Conservation (phyloP, 2,329 filamentous ascomycete genomes). For the Neonectria coccinea region DNA sequence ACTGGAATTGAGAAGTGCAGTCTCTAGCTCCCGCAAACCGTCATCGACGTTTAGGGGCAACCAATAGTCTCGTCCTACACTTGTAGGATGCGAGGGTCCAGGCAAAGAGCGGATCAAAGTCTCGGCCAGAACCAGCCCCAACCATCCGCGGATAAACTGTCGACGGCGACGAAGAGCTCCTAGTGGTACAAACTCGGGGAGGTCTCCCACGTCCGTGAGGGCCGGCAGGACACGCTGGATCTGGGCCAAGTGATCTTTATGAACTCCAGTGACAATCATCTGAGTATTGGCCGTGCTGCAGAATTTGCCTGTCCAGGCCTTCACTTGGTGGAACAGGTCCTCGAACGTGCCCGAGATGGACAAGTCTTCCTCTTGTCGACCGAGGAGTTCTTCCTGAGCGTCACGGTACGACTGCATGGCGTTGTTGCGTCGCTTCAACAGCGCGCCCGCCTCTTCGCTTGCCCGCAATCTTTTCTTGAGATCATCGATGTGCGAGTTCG, state of each 20-base stretch:
- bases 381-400: neutral
- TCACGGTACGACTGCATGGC: neutral
- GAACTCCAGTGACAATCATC: neutral
- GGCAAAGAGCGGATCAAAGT: neutral
- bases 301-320: slow-evolving; percentile 2
- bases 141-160: neutral
- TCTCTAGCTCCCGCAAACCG: neutral
- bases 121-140: neutral
- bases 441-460: neutral
- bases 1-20: neutral
- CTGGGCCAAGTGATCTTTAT: no score
- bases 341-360: neutral
- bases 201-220: neutral
- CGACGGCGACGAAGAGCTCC: neutral
- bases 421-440: neutral
- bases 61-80: neutral
- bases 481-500: neutral
- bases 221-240: neutral
- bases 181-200: neutral
- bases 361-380: neutral
- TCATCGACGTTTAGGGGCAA: neutral
- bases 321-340: neutral
- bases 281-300: neutral
- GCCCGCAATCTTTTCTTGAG: neutral
- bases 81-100: neutral